Evolutionary conservation across 441 rosid species (phyloP).

Genomic region (Gossypium davidsonii): DNA sequence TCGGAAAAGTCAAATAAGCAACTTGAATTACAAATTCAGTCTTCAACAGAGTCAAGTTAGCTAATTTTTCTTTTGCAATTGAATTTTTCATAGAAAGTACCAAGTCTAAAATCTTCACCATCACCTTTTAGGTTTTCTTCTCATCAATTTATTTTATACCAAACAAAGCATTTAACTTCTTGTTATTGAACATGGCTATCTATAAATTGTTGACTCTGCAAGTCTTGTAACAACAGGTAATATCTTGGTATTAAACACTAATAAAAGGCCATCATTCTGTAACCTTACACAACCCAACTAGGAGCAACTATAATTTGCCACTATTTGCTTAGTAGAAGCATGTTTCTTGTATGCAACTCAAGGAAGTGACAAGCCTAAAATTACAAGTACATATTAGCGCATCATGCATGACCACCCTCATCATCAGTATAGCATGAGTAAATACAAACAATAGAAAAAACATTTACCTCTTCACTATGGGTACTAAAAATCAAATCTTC

Average conservation of each 20-base stretch:
- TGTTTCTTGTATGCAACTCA: background rate
- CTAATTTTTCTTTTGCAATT: background rate
- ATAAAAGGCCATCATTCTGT: background rate
- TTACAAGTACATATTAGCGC: background rate
- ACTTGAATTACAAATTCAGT: background rate
- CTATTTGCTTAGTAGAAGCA: background rate
- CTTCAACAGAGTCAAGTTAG: background rate
- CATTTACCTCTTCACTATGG: conserved; percentile 80
- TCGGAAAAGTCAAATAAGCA: background rate
- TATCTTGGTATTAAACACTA: background rate
- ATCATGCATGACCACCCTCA: background rate
- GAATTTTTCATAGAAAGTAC: background rate
- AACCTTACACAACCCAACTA: background rate
- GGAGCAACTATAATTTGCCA: background rate
- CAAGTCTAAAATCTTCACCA: background rate
- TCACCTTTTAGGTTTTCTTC: background rate
- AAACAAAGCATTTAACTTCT: background rate
- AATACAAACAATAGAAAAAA: conserved; percentile 9
- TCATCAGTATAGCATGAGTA: background rate
- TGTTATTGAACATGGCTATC: background rate
- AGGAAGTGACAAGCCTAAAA: background rate
- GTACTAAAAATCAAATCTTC: conserved; percentile 80
- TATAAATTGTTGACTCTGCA: background rate
- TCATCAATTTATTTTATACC: background rate
- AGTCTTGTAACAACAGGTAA: background rate